These are phyloP conservation scores for Ganoderma resinaceum DNA, from an alignment of 1,284 basidiomycete species.

Conservation along the genomic window DNA sequence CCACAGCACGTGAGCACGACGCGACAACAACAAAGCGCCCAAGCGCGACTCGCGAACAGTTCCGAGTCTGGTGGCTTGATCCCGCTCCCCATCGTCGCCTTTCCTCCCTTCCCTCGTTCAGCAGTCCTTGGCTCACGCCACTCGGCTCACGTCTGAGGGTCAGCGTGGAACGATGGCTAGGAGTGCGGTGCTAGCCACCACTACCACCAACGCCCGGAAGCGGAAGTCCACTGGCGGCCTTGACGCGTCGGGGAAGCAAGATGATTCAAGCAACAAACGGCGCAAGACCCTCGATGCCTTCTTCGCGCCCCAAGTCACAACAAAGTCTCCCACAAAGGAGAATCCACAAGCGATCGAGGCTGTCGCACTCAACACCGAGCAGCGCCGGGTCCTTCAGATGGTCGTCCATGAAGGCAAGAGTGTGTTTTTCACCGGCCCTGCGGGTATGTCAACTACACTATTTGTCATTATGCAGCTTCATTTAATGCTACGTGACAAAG, in stretches of 20 bases:
- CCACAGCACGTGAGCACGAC: slow-evolving; percentile 26
- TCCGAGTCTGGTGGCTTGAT: neutral
- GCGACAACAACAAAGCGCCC: slow-evolving; percentile 16
- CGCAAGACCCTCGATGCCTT: slow-evolving; percentile 51
- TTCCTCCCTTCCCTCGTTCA: neutral
- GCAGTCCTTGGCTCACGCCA: neutral
- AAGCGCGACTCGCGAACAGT: slow-evolving; percentile 11
- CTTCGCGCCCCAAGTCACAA: slow-evolving; percentile 50
- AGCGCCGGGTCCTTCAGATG: slow-evolving; percentile 49
- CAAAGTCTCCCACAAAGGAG: slow-evolving; percentile 39
- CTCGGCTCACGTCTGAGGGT: neutral
- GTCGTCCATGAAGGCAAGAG: slow-evolving; percentile 56
- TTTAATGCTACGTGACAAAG: slow-evolving; percentile 34
- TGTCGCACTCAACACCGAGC: slow-evolving; percentile 53
- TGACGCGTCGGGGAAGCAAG: slow-evolving; percentile 31
- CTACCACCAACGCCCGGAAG: slow-evolving; percentile 43
- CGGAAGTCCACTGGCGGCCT: slow-evolving; percentile 47
- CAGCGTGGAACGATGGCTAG: slow-evolving; percentile 19
- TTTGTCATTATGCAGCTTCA: neutral
- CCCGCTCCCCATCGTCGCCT: neutral
- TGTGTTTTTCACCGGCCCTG: slow-evolving; percentile 61
- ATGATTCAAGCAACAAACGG: slow-evolving; percentile 39
- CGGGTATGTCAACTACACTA: slow-evolving; percentile 43
- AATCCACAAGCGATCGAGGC: slow-evolving; percentile 38
- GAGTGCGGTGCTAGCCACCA: slow-evolving; percentile 17